Evolutionary conservation across 1,284 basidiomycete genomes (phyloP).

Genomic region (Coniferiporia sulphurascens): DNA sequence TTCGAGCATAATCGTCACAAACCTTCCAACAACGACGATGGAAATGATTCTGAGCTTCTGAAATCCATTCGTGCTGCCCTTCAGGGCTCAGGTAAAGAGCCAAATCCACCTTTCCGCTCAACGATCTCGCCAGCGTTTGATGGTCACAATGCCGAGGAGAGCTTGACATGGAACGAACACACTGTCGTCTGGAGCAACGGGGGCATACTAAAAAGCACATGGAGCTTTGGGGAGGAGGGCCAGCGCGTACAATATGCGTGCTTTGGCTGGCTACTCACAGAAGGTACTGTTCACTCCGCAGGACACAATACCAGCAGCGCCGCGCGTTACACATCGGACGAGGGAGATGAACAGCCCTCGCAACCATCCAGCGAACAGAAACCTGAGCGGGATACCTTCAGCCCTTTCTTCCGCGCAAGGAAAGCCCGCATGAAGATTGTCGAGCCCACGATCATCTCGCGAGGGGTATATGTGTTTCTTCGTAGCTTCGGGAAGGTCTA

Average conservation of each 20-base stretch:
- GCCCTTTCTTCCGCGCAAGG: slow-evolving; percentile 30
- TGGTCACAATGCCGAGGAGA: slow-evolving; percentile 33
- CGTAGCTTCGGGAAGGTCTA: slow-evolving; percentile 72
- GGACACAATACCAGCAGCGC: slow-evolving; percentile 2
- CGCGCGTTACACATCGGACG: slow-evolving; percentile 31
- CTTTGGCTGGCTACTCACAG: slow-evolving; percentile 53
- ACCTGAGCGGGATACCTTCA: slow-evolving; percentile 29
- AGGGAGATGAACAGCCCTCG: slow-evolving; percentile 31
- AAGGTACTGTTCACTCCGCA: slow-evolving; percentile 10
- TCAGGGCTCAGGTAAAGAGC: slow-evolving; percentile 42
- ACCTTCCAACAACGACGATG: slow-evolving; percentile 20
- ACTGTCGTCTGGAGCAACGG: slow-evolving; percentile 68
- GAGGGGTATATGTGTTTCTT: slow-evolving; percentile 77
- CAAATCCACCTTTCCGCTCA: slow-evolving; percentile 34
- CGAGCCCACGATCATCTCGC: slow-evolving; percentile 18
- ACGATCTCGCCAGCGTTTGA: slow-evolving; percentile 25
- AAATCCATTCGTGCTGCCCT: slow-evolving; percentile 47
- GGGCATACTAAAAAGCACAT: slow-evolving; percentile 66
- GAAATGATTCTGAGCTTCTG: slow-evolving; percentile 38
- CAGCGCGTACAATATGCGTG: slow-evolving; percentile 75
- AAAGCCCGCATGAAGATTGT: slow-evolving; percentile 24
- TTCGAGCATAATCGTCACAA: slow-evolving; percentile 21
- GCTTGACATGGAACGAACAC: slow-evolving; percentile 67
- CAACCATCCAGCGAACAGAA: slow-evolving; percentile 29
- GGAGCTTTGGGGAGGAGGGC: slow-evolving; percentile 66